phyloP scores from a whole-genome alignment of 345 rosid species.

The Brassica nigra region DNA sequence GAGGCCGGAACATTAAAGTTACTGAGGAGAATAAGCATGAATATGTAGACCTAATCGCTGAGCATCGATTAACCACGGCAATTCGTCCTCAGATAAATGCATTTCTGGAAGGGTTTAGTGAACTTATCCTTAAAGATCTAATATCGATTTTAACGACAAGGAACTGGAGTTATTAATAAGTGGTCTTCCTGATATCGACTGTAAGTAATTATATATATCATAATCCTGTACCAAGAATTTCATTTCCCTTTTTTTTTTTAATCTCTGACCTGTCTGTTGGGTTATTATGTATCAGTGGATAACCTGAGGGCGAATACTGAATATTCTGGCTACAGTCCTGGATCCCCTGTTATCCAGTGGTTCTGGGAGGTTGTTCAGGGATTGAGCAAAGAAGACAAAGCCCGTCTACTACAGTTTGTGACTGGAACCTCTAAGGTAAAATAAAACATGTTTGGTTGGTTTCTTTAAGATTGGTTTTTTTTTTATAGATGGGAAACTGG shows the following conservation, averaged over 20 bases:
- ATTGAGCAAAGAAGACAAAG: slow-evolving; percentile 96
- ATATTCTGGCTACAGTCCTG: slow-evolving; percentile 91
- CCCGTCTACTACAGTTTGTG: slow-evolving; percentile 92
- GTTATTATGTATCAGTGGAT: slow-evolving; percentile 60
- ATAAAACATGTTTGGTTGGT: background rate
- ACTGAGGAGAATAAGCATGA: slow-evolving; percentile 95
- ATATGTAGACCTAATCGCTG: slow-evolving; percentile 84
- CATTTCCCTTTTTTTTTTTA: background rate
- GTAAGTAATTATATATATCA: slow-evolving; percentile 49
- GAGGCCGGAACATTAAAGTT: slow-evolving; percentile 87
- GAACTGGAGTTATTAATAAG: slow-evolving; percentile 90
- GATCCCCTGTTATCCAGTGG: slow-evolving; percentile 94
- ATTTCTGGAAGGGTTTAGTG: slow-evolving; percentile 83
- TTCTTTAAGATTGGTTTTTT: background rate
- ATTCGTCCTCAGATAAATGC: slow-evolving; percentile 97
- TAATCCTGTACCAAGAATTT: background rate
- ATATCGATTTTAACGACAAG: slow-evolving; percentile 90
- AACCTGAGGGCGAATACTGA: slow-evolving; percentile 90
- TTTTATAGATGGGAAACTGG: too few relatives aligned
- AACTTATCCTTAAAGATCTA: slow-evolving; percentile 71
- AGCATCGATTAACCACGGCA: slow-evolving; percentile 94
- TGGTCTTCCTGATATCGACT: slow-evolving; percentile 94
- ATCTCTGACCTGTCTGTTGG: background rate
- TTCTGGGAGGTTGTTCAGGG: slow-evolving; percentile 98
- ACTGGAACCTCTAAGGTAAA: slow-evolving; percentile 98